Evolutionary conservation across 192 early-diverging fungal species (phyloP), one percentile per base, ranked within the genome.

Genomic region (Mortierella alpina): DNA sequence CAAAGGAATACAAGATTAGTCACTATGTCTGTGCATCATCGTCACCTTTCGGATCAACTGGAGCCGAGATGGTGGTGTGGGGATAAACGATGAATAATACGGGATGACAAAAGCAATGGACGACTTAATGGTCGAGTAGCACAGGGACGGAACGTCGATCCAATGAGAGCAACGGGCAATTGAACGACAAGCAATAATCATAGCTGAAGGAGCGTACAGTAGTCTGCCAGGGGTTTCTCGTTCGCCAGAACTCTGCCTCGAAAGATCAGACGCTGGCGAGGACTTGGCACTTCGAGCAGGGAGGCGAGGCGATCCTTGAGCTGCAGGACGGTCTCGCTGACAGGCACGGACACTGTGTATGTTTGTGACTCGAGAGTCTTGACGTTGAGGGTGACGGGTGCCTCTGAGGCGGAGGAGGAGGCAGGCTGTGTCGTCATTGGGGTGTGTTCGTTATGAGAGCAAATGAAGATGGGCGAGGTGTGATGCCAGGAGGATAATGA

Each of bases 221-320:
- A 87, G 18, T 87, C 84, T 11, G 77, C 52, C 31, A 87, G 51
- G 10, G 50, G 63, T 40, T 87, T 83, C 46, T 85, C 84, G 60
- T 87, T 84, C 31, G 72, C 80, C 51, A 87, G 66, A 2, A 87
- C 82, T 58, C 84, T 59, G 20, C 86, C 86, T 52, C 83, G 84
- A 46, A 85, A 87, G 70, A 87, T 87, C 53, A 87, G 71, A n/a
- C 86, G 81, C 53, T 87, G 86, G 23, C 86, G 75, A 49, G 75
- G 73, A 42, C 69, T 76, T 9, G 82, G 78, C 10, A 87, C 84
- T 53, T 83, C 59, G 40, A 83, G 72, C 46, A 85, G 58, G 46
- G 64, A 41, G 17, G 82, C 72, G 44, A 87, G 82, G 9, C 72
- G 63, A 23, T 85, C 81, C 53, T 87, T 87, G 45, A 87, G 74